A percentile compares a stretch with the other conserved stretches of the same genome.
Conservation (phyloP, 257 asterid genomes). For the Nicotiana otophora region DNA sequence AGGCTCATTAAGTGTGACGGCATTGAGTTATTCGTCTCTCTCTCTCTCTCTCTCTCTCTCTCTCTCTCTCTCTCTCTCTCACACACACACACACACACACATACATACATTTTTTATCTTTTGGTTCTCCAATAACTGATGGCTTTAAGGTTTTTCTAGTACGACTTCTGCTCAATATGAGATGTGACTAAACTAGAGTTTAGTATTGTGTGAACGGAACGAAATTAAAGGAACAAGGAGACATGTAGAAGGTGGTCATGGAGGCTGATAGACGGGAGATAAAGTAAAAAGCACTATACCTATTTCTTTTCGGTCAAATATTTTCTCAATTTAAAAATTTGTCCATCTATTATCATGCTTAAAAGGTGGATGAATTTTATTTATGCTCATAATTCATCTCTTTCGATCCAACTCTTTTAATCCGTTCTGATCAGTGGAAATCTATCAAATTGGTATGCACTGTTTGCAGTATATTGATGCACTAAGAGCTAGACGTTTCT, state of each 20-base stretch:
- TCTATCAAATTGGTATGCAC: neutral
- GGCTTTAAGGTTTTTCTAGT: neutral
- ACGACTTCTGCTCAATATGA: neutral
- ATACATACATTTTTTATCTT: neutral
- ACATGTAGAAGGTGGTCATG: neutral
- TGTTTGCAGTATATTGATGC: neutral
- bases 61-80: neutral
- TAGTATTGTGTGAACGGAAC: neutral
- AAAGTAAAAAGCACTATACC: neutral
- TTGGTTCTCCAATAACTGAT: neutral
- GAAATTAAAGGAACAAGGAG: neutral
- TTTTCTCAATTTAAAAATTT: neutral
- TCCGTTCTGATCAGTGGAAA: neutral
- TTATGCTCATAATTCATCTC: neutral
- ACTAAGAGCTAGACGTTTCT: neutral
- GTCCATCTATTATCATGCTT: neutral
- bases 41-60: neutral
- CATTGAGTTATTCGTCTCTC: neutral
- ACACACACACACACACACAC: neutral
- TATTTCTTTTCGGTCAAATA: neutral
- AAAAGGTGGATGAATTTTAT: neutral
- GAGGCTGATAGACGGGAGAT: neutral
- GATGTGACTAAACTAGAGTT: neutral
- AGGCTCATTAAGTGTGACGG: neutral
- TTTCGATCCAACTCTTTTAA: neutral